Percentiles rank a stretch among this genome's conserved stretches.
Evolutionary conservation across 2,329 filamentous ascomycete genomes (phyloP).

Genomic region (Aureobasidium mangrovei): DNA sequence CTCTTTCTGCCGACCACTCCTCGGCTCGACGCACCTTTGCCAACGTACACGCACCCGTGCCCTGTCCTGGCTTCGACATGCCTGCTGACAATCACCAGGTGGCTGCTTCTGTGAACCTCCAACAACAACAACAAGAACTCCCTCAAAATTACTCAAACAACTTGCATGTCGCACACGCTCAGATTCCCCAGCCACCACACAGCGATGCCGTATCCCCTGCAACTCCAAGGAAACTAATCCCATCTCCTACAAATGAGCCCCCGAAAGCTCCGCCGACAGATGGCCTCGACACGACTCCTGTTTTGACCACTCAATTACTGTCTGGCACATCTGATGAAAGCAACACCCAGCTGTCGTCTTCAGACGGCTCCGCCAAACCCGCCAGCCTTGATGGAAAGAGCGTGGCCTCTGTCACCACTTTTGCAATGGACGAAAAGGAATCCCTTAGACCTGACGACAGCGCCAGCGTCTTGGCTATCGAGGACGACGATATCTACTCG

Average conservation of each 20-base stretch:
- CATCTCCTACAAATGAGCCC: background rate
- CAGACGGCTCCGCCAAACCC: conserved; percentile 64
- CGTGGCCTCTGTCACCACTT: conserved; percentile 86
- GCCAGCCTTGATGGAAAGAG: conserved; percentile 90
- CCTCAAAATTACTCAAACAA: background rate
- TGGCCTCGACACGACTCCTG: conserved; percentile 6
- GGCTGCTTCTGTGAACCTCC: conserved; percentile 32
- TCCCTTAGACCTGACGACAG: conserved; percentile 91
- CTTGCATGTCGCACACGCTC: background rate
- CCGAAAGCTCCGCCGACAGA: background rate
- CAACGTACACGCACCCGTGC: conserved; percentile 47
- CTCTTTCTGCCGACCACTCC: conserved; percentile 22
- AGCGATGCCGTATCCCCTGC: background rate
- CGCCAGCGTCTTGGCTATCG: conserved; percentile 80
- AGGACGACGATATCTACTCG: conserved; percentile 81
- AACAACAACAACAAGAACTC: conserved; percentile 5
- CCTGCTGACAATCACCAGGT: conserved; percentile 27
- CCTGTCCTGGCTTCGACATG: background rate
- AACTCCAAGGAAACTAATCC: background rate
- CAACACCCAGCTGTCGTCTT: conserved; percentile 41
- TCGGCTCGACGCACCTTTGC: conserved; percentile 60
- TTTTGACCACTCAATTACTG: background rate
- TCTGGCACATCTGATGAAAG: conserved; percentile 31
- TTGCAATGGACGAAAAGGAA: conserved; percentile 94
- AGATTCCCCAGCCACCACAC: background rate